Conservation (phyloP, 2,329 filamentous ascomycete species). For the Pyrenochaeta sp. region DNA sequence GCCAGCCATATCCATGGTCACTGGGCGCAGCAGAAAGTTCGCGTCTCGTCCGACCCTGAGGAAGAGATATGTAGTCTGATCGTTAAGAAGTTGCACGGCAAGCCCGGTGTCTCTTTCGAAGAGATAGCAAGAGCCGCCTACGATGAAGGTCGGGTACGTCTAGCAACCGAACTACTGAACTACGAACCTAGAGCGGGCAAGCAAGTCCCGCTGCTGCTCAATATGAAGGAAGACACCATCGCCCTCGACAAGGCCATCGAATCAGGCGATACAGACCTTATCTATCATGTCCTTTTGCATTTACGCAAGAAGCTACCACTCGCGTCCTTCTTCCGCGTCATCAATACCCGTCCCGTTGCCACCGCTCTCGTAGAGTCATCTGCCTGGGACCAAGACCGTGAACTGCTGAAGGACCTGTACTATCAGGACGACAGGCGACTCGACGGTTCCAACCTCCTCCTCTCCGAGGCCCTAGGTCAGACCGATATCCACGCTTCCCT, state of each 20-base stretch:
- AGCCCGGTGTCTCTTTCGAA: conserved; percentile 94
- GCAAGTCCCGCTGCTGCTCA: conserved; percentile 90
- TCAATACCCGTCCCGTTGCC: conserved; percentile 85
- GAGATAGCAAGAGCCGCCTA: conserved; percentile 92
- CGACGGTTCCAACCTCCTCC: conserved; percentile 86
- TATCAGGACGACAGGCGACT: conserved; percentile 94
- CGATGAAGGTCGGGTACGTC: conserved; percentile 86
- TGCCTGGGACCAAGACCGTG: conserved; percentile 78
- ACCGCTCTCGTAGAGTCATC: conserved; percentile 89
- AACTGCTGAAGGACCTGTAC: conserved; percentile 91
- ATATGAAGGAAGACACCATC: conserved; percentile 94
- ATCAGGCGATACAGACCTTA: conserved; percentile 90
- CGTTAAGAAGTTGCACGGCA: conserved; percentile 84
- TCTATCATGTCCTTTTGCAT: conserved; percentile 87
- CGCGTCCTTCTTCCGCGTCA: conserved; percentile 89
- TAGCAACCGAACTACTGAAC: conserved; percentile 90
- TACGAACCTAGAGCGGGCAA: conserved; percentile 95
- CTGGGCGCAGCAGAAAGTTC: conserved; percentile 95
- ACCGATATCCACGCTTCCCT: conserved; percentile 72
- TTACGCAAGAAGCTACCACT: conserved; percentile 90
- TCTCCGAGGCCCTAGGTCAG: conserved; percentile 82
- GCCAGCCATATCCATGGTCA: conserved; percentile 93
- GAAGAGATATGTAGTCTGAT: conserved; percentile 86
- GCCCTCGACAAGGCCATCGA: conserved; percentile 97
- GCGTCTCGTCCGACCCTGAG: conserved; percentile 83